These are phyloP conservation scores for Mucor sp. DNA, from an alignment of 371 early-diverging fungal species.

Conservation along the genomic window DNA sequence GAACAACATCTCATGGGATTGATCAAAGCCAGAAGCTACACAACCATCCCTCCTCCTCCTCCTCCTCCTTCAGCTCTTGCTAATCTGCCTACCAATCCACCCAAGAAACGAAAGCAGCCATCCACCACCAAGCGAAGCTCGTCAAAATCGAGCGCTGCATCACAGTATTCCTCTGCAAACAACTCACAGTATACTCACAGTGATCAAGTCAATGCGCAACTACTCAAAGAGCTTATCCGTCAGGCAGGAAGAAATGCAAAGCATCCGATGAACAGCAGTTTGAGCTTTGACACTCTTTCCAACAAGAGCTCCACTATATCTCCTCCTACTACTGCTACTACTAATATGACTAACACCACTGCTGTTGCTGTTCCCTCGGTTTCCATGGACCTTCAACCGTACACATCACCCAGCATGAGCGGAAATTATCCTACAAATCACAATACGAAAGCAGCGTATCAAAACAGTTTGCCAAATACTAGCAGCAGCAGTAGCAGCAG, in stretches of 20 bases:
- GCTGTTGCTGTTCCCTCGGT: too few species aligned
- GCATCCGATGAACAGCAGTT: background rate
- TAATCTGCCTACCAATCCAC: background rate
- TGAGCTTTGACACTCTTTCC: background rate
- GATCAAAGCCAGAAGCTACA: background rate
- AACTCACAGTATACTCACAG: conserved; percentile 4
- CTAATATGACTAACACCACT: too few species aligned
- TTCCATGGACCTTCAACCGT: background rate
- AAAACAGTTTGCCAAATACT: too few species aligned
- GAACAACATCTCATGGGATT: background rate
- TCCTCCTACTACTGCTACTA: background rate
- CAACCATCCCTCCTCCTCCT: background rate
- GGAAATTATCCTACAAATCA: conserved; percentile 7
- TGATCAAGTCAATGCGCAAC: conserved; percentile 17
- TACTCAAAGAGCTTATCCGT: conserved; percentile 13
- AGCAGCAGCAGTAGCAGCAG: too few species aligned
- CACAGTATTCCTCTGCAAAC: background rate
- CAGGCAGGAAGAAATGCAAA: conserved; percentile 12
- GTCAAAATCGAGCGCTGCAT: background rate
- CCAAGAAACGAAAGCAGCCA: background rate
- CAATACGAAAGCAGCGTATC: background rate
- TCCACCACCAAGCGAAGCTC: background rate
- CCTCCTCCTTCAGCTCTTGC: too few species aligned
- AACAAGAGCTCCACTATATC: background rate
- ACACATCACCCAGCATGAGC: background rate